phyloP scores from a whole-genome alignment of 768 basidiomycete species.

The Chlorophyllum brunneum region DNA sequence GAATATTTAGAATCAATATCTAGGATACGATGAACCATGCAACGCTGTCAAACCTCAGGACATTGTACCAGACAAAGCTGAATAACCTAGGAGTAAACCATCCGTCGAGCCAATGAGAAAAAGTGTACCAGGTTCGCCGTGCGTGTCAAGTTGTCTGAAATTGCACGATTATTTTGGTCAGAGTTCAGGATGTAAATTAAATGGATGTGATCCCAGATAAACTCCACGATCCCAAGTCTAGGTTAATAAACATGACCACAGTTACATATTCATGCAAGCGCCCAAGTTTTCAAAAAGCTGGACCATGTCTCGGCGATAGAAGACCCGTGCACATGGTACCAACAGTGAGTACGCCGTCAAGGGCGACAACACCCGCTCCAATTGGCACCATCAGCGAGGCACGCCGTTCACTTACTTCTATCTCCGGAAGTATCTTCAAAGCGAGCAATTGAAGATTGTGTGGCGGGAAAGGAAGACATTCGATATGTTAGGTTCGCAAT shows the following conservation, averaged over 20 bases:
- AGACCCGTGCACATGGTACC: background rate
- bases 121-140: no score
- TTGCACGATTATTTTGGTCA: no score
- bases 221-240: no score
- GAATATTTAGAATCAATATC: background rate
- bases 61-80: background rate
- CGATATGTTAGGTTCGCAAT: no score
- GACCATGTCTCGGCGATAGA: background rate
- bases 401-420: no score
- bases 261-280: background rate
- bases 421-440: no score
- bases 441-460: no score
- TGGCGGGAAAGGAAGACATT: no score
- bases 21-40: background rate
- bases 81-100: background rate
- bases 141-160: no score
- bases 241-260: background rate
- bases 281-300: background rate
- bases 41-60: background rate
- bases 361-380: background rate
- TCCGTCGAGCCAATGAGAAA: background rate
- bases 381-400: background rate
- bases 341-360: background rate
- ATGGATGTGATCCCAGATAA: background rate
- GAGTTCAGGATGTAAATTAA: background rate